phyloP scores from a whole-genome alignment of 169 alveolate species.

The Plasmodium adleri region DNA sequence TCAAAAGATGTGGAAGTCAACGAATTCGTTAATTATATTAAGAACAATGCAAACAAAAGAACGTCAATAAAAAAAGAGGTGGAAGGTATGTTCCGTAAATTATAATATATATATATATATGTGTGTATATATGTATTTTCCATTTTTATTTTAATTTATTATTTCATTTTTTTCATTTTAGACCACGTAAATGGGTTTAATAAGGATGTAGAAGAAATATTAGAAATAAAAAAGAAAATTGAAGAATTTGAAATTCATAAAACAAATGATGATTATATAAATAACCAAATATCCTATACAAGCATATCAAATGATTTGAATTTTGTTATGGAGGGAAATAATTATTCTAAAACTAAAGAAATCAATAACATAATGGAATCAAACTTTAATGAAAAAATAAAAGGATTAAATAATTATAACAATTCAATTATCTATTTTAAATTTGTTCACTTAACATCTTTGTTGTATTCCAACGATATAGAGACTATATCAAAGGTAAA shows the following conservation, averaged over 20 bases:
- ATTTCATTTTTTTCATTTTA: background rate
- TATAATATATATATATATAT: background rate
- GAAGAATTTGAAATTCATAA: slow-evolving; percentile 44
- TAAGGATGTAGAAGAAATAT: slow-evolving; percentile 33
- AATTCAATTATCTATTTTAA: slow-evolving; percentile 56
- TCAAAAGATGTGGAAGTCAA: slow-evolving; percentile 25
- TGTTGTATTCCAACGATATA: slow-evolving; percentile 51
- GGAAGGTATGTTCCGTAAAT: slow-evolving; percentile 10
- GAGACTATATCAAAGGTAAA: slow-evolving; percentile 50
- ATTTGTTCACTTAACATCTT: slow-evolving; percentile 45
- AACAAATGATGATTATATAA: slow-evolving; percentile 29
- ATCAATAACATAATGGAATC: slow-evolving; percentile 39
- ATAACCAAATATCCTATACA: slow-evolving; percentile 47
- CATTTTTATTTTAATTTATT: background rate
- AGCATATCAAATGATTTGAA: slow-evolving; percentile 46
- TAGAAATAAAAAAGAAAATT: slow-evolving; percentile 48
- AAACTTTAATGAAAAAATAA: slow-evolving; percentile 38
- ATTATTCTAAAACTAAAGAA: slow-evolving; percentile 57
- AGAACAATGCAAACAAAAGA: slow-evolving; percentile 42
- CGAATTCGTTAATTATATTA: slow-evolving; percentile 25
- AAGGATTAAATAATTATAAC: slow-evolving; percentile 34
- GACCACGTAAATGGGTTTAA: slow-evolving; percentile 58
- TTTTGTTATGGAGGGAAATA: slow-evolving; percentile 27
- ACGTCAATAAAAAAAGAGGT: slow-evolving; percentile 51
- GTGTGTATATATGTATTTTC: background rate